phyloP scores from a whole-genome alignment of 1,284 basidiomycete species.

The Leccinum pachyderme region DNA sequence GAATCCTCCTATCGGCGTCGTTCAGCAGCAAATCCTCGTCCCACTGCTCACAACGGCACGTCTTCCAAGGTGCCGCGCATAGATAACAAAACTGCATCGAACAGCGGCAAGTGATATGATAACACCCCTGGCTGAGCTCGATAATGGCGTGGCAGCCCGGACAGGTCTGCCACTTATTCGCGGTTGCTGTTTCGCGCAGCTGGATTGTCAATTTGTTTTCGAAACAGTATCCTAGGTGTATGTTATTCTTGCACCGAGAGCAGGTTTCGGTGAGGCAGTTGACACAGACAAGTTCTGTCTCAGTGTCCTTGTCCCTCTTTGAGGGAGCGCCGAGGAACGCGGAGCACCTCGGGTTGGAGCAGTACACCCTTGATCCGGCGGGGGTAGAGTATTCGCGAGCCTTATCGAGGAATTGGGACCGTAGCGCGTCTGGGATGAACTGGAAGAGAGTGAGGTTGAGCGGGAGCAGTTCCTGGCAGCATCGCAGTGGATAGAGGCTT shows the following conservation, averaged over 20 bases:
- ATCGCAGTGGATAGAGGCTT: conserved; percentile 41
- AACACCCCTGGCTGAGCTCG: conserved; percentile 42
- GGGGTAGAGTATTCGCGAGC: conserved; percentile 31
- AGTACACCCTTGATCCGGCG: conserved; percentile 40
- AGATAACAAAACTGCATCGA: conserved; percentile 43
- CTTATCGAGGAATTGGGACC: conserved; percentile 30
- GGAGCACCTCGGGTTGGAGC: conserved; percentile 38
- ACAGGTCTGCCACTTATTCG: conserved; percentile 41
- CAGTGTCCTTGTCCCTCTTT: not conserved
- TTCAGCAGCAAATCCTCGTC: conserved; percentile 36
- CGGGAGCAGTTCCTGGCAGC: conserved; percentile 37
- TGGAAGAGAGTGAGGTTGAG: conserved; percentile 24
- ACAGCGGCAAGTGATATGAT: conserved; percentile 46
- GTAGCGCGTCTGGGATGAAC: conserved; percentile 26
- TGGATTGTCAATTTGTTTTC: conserved; percentile 25
- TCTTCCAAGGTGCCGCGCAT: conserved; percentile 42
- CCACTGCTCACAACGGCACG: conserved; percentile 40
- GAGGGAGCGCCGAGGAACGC: conserved; percentile 36
- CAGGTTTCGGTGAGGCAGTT: conserved; percentile 35
- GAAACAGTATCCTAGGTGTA: conserved; percentile 17
- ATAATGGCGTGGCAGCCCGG: conserved; percentile 41
- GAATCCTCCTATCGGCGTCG: conserved; percentile 33
- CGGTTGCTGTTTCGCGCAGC: conserved; percentile 32
- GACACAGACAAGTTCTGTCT: conserved; percentile 9
- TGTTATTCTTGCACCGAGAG: conserved; percentile 31